A percentile compares a stretch with the other conserved stretches of the same genome.
phyloP scores from a whole-genome alignment of 2,329 filamentous ascomycete genomes.

The Xylaria multiplex region DNA sequence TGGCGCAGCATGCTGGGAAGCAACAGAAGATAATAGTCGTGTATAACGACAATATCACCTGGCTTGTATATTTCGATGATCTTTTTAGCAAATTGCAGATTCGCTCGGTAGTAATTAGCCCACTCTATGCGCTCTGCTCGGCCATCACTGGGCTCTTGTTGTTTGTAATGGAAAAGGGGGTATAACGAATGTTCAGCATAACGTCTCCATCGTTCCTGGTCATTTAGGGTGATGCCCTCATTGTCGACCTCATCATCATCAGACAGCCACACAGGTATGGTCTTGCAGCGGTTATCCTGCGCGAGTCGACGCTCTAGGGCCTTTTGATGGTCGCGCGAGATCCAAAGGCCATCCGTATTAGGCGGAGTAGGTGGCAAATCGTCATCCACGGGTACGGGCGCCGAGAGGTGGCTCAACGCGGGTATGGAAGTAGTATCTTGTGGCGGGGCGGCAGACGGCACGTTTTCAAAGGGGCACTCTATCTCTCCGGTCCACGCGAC shows the following conservation, averaged over 20 bases:
- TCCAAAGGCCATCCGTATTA: conserved; percentile 73
- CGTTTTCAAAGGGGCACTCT: conserved; percentile 59
- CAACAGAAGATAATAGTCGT: conserved; percentile 93
- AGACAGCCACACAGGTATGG: conserved; percentile 87
- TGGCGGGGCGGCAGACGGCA: conserved; percentile 60
- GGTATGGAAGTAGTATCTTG: conserved; percentile 61
- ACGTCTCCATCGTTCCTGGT: conserved; percentile 86
- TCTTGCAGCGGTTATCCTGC: conserved; percentile 78
- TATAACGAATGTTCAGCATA: conserved; percentile 94
- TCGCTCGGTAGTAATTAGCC: conserved; percentile 93
- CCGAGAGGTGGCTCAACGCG: conserved; percentile 78
- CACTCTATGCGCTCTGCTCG: conserved; percentile 83
- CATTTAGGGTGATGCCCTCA: conserved; percentile 77
- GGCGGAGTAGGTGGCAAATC: conserved; percentile 66
- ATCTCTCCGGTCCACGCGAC: conserved; percentile 97
- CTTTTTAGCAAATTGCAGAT: conserved; percentile 88
- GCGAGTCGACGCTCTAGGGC: conserved; percentile 79
- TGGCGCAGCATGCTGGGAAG: conserved; percentile 90
- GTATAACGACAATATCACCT: conserved; percentile 90
- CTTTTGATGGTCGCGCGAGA: conserved; percentile 75
- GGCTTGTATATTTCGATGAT: conserved; percentile 91
- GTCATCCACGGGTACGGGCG: conserved; percentile 78
- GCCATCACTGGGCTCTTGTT: conserved; percentile 88
- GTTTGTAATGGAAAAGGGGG: conserved; percentile 95
- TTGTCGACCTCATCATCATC: conserved; percentile 76